A percentile compares a stretch with the other conserved stretches of the same genome.
These are phyloP conservation scores for Podospora anserina DNA, from an alignment of 495 filamentous ascomycete genomes.

Conservation along the genomic window DNA sequence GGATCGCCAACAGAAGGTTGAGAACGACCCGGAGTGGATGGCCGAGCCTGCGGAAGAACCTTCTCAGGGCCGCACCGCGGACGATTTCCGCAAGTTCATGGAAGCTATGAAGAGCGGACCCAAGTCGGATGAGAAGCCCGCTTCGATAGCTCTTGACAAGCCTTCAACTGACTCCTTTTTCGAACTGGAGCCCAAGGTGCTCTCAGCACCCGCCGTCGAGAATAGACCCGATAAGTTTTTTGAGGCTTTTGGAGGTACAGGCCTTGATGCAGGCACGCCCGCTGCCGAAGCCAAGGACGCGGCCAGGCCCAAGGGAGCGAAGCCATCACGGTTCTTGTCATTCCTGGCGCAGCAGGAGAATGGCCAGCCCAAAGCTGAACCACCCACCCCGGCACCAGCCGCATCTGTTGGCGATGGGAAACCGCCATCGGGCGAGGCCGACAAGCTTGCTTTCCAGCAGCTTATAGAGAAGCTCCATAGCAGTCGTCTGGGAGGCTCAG, in stretches of 20 bases:
- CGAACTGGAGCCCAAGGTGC: slow-evolving; percentile 47
- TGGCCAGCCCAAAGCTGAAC: slow-evolving; percentile 55
- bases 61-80: slow-evolving; percentile 69
- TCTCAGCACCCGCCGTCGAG: slow-evolving; percentile 59
- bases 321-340: slow-evolving; percentile 78
- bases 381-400: slow-evolving; percentile 36
- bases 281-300: slow-evolving; percentile 41
- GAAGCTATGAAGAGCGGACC: slow-evolving; percentile 68
- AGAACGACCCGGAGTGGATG: slow-evolving; percentile 84
- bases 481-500: slow-evolving; percentile 26
- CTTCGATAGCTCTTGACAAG: slow-evolving; percentile 31
- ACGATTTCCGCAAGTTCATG: slow-evolving; percentile 96
- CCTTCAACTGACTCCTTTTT: slow-evolving; percentile 27
- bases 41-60: slow-evolving; percentile 73
- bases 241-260: slow-evolving; percentile 56
- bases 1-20: slow-evolving; percentile 62
- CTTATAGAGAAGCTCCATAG: slow-evolving; percentile 76
- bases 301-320: slow-evolving; percentile 44
- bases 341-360: slow-evolving; percentile 70
- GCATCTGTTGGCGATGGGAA: slow-evolving; percentile 14
- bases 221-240: slow-evolving; percentile 77
- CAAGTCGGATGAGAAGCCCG: slow-evolving; percentile 49
- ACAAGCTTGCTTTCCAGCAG: slow-evolving; percentile 86
- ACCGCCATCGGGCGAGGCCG: slow-evolving; percentile 59
- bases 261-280: slow-evolving; percentile 35